Evolutionary conservation across 2,329 filamentous ascomycete species (phyloP).

Genomic region (Pseudocercospora musae): DNA sequence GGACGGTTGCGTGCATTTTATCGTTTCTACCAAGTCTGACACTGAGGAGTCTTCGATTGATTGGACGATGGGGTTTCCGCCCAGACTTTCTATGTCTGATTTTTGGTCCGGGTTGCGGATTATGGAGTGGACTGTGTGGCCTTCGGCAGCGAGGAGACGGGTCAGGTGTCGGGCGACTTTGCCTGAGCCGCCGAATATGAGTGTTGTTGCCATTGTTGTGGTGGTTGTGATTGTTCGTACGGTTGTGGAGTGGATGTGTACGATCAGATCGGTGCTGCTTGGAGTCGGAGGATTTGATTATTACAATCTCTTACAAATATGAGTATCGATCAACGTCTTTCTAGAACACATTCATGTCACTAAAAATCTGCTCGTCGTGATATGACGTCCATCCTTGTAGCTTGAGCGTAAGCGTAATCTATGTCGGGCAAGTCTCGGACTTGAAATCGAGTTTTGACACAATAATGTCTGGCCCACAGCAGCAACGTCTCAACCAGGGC

Average conservation of each 20-base stretch:
- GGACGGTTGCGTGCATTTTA: conserved; percentile 36
- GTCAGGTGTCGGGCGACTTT: conserved; percentile 39
- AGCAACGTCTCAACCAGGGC: not conserved
- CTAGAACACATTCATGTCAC: not conserved
- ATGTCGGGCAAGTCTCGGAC: not conserved
- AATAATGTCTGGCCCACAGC: not conserved
- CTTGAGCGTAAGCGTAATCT: not conserved
- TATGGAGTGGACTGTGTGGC: conserved; percentile 34
- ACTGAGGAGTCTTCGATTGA: conserved; percentile 41
- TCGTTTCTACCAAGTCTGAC: conserved; percentile 40
- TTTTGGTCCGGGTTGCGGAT: conserved; percentile 34
- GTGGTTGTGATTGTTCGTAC: not conserved
- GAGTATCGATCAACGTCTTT: not conserved
- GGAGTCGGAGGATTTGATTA: not conserved
- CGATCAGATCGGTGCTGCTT: no score
- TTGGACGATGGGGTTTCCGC: conserved; percentile 44
- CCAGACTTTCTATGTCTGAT: conserved; percentile 39
- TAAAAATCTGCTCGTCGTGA: not conserved
- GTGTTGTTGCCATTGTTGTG: conserved; percentile 21
- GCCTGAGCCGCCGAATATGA: conserved; percentile 38
- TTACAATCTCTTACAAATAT: not conserved
- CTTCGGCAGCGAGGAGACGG: conserved; percentile 27
- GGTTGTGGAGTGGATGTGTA: not conserved
- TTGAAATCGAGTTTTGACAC: not conserved
- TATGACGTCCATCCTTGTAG: not conserved